A percentile compares a stretch with the other conserved stretches of the same genome.
Conservation (phyloP, 768 basidiomycete genomes). For the Trametopsis cervina region DNA sequence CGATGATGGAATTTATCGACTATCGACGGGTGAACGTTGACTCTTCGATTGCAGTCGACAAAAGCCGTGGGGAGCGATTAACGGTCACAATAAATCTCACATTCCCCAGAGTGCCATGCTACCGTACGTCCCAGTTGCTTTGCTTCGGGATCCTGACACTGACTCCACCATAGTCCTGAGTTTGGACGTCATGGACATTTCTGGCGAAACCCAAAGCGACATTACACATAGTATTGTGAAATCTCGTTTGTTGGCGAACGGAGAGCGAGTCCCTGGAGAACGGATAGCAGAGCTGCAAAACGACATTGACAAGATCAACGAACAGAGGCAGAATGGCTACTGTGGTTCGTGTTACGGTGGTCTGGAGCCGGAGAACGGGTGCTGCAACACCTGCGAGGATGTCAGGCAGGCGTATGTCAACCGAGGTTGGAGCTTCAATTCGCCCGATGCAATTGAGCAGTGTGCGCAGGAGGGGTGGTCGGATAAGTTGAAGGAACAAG, state of each 20-base stretch:
- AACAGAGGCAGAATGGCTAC: slow-evolving; percentile 53
- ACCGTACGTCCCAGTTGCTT: slow-evolving; percentile 30
- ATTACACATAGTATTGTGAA: slow-evolving; percentile 86
- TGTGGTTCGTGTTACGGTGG: slow-evolving; percentile 98
- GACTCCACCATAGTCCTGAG: slow-evolving; percentile 65
- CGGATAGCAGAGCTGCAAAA: slow-evolving; percentile 65
- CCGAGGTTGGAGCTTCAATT: slow-evolving; percentile 92
- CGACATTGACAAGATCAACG: slow-evolving; percentile 77
- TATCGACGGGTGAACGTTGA: slow-evolving; percentile 83
- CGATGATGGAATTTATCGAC: slow-evolving; percentile 92
- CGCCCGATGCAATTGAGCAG: slow-evolving; percentile 92
- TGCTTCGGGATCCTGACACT: slow-evolving; percentile 42
- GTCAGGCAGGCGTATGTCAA: slow-evolving; percentile 86
- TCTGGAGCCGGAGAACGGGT: slow-evolving; percentile 62
- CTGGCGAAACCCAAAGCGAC: slow-evolving; percentile 90
- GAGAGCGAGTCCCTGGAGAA: slow-evolving; percentile 50
- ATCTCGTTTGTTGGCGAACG: slow-evolving; percentile 59
- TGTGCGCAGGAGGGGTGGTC: slow-evolving; percentile 94
- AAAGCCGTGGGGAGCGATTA: slow-evolving; percentile 90
- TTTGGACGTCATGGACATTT: slow-evolving; percentile 97
- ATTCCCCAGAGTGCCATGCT: slow-evolving; percentile 96
- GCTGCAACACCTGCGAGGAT: slow-evolving; percentile 95
- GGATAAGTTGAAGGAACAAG: slow-evolving; percentile 87
- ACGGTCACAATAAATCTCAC: slow-evolving; percentile 89
- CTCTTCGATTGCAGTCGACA: slow-evolving; percentile 91